Base-by-base conservation (phyloP, 2,329 filamentous ascomycete genomes). In the Gnomoniopsis sp. region DNA sequence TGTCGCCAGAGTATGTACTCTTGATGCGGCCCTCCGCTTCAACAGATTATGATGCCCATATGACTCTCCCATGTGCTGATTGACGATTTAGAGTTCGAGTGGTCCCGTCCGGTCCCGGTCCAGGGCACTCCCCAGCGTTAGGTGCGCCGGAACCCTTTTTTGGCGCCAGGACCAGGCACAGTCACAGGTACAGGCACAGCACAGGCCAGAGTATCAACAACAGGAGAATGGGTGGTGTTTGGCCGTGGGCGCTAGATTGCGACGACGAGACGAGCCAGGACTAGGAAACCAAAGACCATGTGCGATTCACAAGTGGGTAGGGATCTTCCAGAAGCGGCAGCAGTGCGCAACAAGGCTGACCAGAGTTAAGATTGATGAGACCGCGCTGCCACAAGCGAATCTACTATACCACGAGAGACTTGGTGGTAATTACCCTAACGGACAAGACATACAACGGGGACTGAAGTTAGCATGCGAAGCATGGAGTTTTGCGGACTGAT, bases 1-100 rank as follows among this genome's bases (percentile, higher is more conserved):
- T 99, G 95, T 71, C 86, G 95, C 65, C 95, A 98, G 74, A 91
- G 91, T 95, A 82, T 67, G 79, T 68, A 19, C 26, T 50, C 15
- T 3, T 14, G 15, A 48, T 38, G n/a, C 23, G 21, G 11, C 53
- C 17, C 10, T 15, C 21, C 14, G 19, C 22, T 49, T 38, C 54
- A 41, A 22, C 3, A 22, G 14, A 36, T 21, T 12, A 10, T 36
- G 41, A 4, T 12, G 21, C 33, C n/a, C n/a, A n/a, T n/a, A n/a
- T n/a, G n/a, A n/a, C n/a, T n/a, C n/a, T n/a, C 26, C 3, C 15
- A 30, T 19, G 3, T 48, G 30, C 30, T 55, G 23, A 55, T 41
- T 21, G n/a, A n/a, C 2, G 7, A 34, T 49, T 3, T 48, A 74
- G 71, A 65, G 51, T 74, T 74, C 48, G 72, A 73, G 53, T 73